A percentile compares a stretch with the other conserved stretches of the same genome.
phyloP scores from a whole-genome alignment of 768 basidiomycete genomes.

The Podaxis sp. region DNA sequence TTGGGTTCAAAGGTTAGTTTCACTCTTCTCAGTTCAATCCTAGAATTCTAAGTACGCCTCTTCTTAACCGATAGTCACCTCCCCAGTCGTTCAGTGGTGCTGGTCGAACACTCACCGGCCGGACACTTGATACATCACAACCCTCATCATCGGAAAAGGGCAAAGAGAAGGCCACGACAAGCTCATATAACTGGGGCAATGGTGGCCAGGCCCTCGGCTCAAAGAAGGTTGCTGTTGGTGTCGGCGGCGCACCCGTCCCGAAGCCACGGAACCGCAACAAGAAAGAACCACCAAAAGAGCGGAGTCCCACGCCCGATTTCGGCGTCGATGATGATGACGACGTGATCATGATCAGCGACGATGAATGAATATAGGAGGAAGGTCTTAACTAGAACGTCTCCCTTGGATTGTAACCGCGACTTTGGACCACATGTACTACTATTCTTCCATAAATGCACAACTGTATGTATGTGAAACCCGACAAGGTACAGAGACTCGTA shows the following conservation, averaged over 20 bases:
- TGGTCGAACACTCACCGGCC: conserved; percentile 64
- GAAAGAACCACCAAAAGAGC: conserved; percentile 35
- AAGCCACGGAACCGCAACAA: conserved; percentile 35
- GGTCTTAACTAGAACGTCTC: background rate
- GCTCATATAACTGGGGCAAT: conserved; percentile 36
- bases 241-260: conserved; percentile 51
- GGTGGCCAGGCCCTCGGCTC: conserved; percentile 49
- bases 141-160: conserved; percentile 35
- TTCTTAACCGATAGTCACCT: conserved; percentile 27
- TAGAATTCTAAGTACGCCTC: conserved; percentile 1
- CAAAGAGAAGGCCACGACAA: conserved; percentile 48
- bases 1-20: conserved; percentile 25
- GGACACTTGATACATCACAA: conserved; percentile 26
- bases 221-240: conserved; percentile 37
- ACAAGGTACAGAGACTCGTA: background rate
- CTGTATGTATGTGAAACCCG: background rate
- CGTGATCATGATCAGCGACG: conserved; percentile 84
- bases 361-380: conserved; percentile 13
- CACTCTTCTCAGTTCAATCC: background rate
- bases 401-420: background rate
- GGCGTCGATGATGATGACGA: conserved; percentile 84
- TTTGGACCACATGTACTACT: conserved; percentile 14
- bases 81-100: conserved; percentile 52
- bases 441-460: conserved; percentile 2
- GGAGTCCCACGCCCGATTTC: conserved; percentile 76